phyloP scores from a whole-genome alignment of 768 basidiomycete species.

The Rhizopogon rudus region DNA sequence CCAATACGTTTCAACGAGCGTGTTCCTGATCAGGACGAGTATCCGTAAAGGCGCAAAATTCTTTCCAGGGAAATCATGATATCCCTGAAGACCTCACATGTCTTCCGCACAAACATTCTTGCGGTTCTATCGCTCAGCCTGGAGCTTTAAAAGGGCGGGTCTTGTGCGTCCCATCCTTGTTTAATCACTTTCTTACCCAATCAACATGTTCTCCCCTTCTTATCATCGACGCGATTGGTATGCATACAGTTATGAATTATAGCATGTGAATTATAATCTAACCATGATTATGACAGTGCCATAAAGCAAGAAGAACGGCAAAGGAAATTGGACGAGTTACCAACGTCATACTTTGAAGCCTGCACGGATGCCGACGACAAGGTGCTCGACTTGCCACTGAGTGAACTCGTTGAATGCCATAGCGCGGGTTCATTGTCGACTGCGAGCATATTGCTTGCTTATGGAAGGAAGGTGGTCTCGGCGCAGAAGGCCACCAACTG shows the following conservation, averaged over 20 bases:
- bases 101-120: neutral
- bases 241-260: conserved; percentile 3
- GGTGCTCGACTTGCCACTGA: conserved; percentile 32
- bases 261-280: neutral
- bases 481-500: conserved; percentile 46
- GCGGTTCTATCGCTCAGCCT: too few species aligned
- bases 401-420: conserved; percentile 31
- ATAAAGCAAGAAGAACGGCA: conserved; percentile 30
- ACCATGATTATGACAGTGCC: conserved; percentile 10
- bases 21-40: neutral
- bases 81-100: neutral
- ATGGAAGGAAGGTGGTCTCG: conserved; percentile 34
- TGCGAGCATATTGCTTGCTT: conserved; percentile 30
- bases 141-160: neutral
- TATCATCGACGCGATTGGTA: conserved; percentile 26
- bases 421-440: conserved; percentile 22
- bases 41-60: neutral
- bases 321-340: conserved; percentile 23
- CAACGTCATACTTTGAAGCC: conserved; percentile 20
- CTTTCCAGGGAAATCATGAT: neutral
- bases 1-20: neutral
- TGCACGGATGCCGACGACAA: conserved; percentile 31
- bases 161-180: neutral
- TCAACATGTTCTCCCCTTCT: conserved; percentile 21
- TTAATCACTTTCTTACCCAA: too few species aligned